phyloP scores from a whole-genome alignment of 129 eudicot genomes.

The Logfia minima region DNA sequence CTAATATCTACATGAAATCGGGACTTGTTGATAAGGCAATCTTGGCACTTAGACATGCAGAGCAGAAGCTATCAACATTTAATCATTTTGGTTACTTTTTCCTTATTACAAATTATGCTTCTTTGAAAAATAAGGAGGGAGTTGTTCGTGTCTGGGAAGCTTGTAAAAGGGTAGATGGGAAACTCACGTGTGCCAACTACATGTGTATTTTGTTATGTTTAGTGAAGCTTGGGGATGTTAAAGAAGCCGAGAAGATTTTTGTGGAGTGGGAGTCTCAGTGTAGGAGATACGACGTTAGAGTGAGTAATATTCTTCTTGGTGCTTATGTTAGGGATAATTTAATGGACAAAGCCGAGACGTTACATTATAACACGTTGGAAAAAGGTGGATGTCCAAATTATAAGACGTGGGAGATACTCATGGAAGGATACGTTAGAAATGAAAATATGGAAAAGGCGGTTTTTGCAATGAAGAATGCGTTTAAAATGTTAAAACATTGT shows the following conservation, averaged over 20 bases:
- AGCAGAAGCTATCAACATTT: constrained; percentile 38
- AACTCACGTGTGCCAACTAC: constrained; percentile 52
- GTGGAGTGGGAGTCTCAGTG: constrained; percentile 54
- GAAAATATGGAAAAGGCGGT: constrained; percentile 45
- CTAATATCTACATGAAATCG: constrained; percentile 45
- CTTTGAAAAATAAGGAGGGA: constrained; percentile 45
- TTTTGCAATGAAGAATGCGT: constrained; percentile 41
- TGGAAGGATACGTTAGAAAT: constrained; percentile 55
- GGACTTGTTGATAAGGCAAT: constrained; percentile 44
- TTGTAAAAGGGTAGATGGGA: constrained; percentile 43
- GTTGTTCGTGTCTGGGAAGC: constrained; percentile 59
- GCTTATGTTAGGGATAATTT: constrained; percentile 48
- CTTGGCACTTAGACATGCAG: constrained; percentile 45
- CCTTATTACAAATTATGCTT: constrained; percentile 48
- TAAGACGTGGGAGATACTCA: constrained; percentile 65
- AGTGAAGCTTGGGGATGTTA: constrained; percentile 45
- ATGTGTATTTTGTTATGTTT: constrained; percentile 54
- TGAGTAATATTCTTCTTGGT: constrained; percentile 62
- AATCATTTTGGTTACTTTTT: constrained; percentile 53
- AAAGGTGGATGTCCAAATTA: constrained; percentile 58
- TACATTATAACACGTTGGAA: constrained; percentile 45
- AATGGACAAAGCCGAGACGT: constrained; percentile 52
- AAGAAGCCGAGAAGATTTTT: constrained; percentile 52
- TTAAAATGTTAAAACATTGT: constrained; percentile 34
- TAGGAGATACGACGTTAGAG: constrained; percentile 55